These are phyloP conservation scores for Kazachstania martiniae DNA, from an alignment of 805 yeast genomes.

Conservation along the genomic window DNA sequence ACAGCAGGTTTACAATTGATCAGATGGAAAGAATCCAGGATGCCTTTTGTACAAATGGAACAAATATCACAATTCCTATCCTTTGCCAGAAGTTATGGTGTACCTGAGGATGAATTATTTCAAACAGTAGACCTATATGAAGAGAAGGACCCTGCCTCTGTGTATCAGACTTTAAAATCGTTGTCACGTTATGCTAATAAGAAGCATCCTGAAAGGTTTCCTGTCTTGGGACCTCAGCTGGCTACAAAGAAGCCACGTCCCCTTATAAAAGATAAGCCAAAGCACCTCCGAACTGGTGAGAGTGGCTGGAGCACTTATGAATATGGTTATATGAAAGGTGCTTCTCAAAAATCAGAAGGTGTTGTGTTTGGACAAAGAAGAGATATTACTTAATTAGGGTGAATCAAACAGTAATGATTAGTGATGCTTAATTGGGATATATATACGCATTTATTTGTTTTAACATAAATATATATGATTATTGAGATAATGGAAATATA, in stretches of 20 bases:
- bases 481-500: background rate
- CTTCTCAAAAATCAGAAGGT: conserved; percentile 42
- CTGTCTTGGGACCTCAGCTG: conserved; percentile 50
- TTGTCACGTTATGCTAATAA: conserved; percentile 58
- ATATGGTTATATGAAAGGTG: conserved; percentile 51
- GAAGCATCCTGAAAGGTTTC: conserved; percentile 36
- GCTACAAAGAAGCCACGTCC: conserved; percentile 39
- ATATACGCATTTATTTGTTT: background rate
- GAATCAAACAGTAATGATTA: too few relatives aligned
- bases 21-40: conserved; percentile 47
- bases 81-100: conserved; percentile 52
- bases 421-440: background rate
- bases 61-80: conserved; percentile 63
- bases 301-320: conserved; percentile 48
- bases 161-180: conserved; percentile 62
- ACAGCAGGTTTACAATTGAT: conserved; percentile 17
- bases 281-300: conserved; percentile 28
- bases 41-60: conserved; percentile 79
- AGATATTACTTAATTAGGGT: conserved; percentile 27
- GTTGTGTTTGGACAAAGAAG: conserved; percentile 45
- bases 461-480: background rate
- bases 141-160: conserved; percentile 64
- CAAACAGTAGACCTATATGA: conserved; percentile 72
- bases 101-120: conserved; percentile 73
- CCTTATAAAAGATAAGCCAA: conserved; percentile 45